phyloP scores from a whole-genome alignment of 148 eudicot genomes.

The Camellia japonica region DNA sequence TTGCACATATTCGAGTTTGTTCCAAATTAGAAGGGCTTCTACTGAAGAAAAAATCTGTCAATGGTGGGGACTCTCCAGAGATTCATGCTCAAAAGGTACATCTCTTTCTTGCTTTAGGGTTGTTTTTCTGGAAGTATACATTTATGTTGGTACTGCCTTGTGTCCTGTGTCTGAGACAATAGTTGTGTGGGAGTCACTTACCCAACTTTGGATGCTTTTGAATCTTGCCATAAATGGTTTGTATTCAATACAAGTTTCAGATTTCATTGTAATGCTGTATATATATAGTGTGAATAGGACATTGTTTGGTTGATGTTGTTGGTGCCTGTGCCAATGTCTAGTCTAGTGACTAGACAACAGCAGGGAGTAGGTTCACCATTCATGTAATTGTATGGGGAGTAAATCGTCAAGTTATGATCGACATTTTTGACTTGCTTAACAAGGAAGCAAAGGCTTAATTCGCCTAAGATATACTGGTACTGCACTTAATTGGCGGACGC shows the following conservation, averaged over 20 bases:
- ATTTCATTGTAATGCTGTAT: too few relatives aligned
- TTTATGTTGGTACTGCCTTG: neutral
- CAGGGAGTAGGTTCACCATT: too few relatives aligned
- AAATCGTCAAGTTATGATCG: neutral
- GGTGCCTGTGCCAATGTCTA: neutral
- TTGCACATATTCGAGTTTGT: slow-evolving; percentile 79
- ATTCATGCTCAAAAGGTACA: slow-evolving; percentile 94
- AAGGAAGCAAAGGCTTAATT: neutral
- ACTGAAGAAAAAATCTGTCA: slow-evolving; percentile 64
- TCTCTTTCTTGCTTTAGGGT: neutral
- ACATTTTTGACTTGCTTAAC: too few relatives aligned
- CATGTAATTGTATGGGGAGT: neutral
- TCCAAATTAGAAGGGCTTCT: slow-evolving; percentile 86
- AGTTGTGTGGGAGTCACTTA: neutral
- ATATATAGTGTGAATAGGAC: too few relatives aligned
- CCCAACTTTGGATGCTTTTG: neutral
- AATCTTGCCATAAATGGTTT: neutral
- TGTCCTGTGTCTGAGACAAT: neutral
- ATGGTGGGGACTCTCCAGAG: slow-evolving; percentile 81
- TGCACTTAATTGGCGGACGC: neutral
- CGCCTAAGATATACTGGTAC: neutral
- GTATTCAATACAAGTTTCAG: neutral
- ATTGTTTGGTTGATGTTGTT: neutral
- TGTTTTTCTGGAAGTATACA: neutral
- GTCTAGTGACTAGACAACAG: neutral